Percentiles rank a stretch among this genome's conserved stretches.
Conservation (phyloP, 192 early-diverging fungal species). For the Funneliformis geosporum region DNA sequence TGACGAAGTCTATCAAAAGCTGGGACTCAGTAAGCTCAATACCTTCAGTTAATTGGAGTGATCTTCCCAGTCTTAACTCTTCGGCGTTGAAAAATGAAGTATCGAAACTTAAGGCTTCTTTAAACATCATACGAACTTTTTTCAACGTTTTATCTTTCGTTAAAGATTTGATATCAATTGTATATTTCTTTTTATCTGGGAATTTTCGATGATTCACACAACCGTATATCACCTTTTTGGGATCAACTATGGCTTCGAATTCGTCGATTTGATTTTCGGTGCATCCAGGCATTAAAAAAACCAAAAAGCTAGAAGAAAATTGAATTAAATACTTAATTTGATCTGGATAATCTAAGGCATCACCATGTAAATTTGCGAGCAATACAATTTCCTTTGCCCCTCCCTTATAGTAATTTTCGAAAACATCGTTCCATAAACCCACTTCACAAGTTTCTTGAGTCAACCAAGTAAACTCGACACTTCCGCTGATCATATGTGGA, state of each 20-base stretch:
- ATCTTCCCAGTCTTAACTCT: background rate
- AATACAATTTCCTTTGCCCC: slow-evolving; percentile 15
- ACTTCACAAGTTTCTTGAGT: slow-evolving; percentile 27
- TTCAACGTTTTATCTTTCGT: slow-evolving; percentile 21
- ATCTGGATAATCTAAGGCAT: slow-evolving; percentile 29
- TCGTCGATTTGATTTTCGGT: slow-evolving; percentile 1
- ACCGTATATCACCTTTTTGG: background rate
- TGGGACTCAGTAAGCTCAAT: slow-evolving; percentile 13
- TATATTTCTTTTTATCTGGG: background rate
- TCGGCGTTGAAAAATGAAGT: background rate
- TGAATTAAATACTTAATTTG: slow-evolving; percentile 20
- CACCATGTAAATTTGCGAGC: slow-evolving; percentile 32
- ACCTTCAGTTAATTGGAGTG: background rate
- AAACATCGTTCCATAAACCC: slow-evolving; percentile 19
- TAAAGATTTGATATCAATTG: slow-evolving; percentile 5
- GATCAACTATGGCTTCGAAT: background rate
- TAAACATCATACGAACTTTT: slow-evolving; percentile 25
- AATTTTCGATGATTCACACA: background rate
- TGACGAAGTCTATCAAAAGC: slow-evolving; percentile 9
- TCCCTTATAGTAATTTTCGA: slow-evolving; percentile 9
- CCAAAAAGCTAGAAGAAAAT: slow-evolving; percentile 16
- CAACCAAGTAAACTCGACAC: slow-evolving; percentile 29
- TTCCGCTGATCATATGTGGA: slow-evolving; percentile 23
- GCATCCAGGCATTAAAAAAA: slow-evolving; percentile 30
- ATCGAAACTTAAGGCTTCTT: slow-evolving; percentile 19